These are phyloP conservation scores for Rhodotorula glutinis DNA, from an alignment of 1,284 basidiomycete genomes.

Conservation along the genomic window DNA sequence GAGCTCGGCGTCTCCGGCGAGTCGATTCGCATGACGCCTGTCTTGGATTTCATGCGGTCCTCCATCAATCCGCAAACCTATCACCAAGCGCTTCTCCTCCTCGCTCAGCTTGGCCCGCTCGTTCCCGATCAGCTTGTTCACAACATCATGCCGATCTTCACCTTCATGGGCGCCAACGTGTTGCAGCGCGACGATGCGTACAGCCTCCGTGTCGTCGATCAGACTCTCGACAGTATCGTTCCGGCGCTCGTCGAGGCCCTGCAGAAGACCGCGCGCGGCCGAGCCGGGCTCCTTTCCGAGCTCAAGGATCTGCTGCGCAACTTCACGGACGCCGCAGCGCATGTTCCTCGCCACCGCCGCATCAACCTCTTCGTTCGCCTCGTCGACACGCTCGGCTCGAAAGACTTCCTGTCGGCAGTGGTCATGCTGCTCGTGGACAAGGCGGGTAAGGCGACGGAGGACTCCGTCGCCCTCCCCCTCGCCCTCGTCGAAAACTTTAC, in stretches of 20 bases:
- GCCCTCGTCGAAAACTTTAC: conserved; percentile 63
- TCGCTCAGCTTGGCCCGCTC: conserved; percentile 77
- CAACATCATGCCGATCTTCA: conserved; percentile 98
- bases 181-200: conserved; percentile 95
- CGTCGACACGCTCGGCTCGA: conserved; percentile 75
- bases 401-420: conserved; percentile 78
- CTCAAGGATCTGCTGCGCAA: conserved; percentile 66
- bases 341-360: conserved; percentile 82
- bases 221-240: conserved; percentile 90
- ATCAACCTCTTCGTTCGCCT: conserved; percentile 86
- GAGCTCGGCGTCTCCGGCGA: conserved; percentile 44
- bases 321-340: conserved; percentile 81
- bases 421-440: conserved; percentile 84
- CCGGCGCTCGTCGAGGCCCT: conserved; percentile 80
- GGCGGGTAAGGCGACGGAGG: conserved; percentile 61
- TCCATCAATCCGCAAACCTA: conserved; percentile 91
- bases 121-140: conserved; percentile 87
- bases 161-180: conserved; percentile 96
- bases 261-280: conserved; percentile 34
- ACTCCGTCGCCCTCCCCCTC: conserved; percentile 58
- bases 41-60: conserved; percentile 79
- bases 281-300: conserved; percentile 39
- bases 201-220: conserved; percentile 87
- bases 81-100: conserved; percentile 85
- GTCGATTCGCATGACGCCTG: conserved; percentile 62